These are phyloP conservation scores for Rhizopogon vulgaris DNA, from an alignment of 768 basidiomycete genomes.

Conservation along the genomic window DNA sequence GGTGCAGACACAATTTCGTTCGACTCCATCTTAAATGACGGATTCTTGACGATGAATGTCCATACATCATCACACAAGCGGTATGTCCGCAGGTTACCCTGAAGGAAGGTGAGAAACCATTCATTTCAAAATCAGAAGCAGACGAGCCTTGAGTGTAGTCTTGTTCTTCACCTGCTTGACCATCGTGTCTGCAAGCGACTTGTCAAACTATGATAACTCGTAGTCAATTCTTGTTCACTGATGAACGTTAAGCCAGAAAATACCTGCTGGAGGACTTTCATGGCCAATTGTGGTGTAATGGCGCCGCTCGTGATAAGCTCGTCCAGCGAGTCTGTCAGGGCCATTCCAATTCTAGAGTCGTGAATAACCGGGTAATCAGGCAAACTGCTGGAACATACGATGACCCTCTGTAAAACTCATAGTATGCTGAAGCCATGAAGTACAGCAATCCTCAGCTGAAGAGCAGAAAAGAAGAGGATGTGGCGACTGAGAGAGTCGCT, in stretches of 20 bases:
- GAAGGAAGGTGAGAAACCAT: slow-evolving; percentile 2
- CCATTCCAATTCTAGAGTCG: slow-evolving; percentile 81
- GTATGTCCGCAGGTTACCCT: slow-evolving; percentile 92
- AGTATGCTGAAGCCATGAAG: slow-evolving; percentile 77
- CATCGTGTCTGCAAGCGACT: slow-evolving; percentile 88
- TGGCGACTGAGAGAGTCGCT: slow-evolving; percentile 2
- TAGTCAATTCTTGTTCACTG: neutral
- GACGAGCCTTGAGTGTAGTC: slow-evolving; percentile 79
- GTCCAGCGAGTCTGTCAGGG: slow-evolving; percentile 95
- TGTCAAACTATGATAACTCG: slow-evolving; percentile 71
- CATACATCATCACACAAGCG: slow-evolving; percentile 94
- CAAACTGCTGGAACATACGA: slow-evolving; percentile 51
- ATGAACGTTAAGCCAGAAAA: slow-evolving; percentile 7
- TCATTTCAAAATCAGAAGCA: neutral
- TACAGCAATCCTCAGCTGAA: slow-evolving; percentile 4
- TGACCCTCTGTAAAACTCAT: slow-evolving; percentile 89
- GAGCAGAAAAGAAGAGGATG: slow-evolving; percentile 1
- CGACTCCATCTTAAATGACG: slow-evolving; percentile 92
- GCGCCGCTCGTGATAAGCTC: slow-evolving; percentile 95
- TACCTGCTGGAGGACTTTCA: slow-evolving; percentile 98
- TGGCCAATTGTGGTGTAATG: slow-evolving; percentile 96
- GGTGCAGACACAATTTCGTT: slow-evolving; percentile 68
- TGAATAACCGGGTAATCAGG: neutral
- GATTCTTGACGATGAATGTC: slow-evolving; percentile 96
- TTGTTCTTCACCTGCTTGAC: slow-evolving; percentile 93